Evolutionary conservation across 192 early-diverging fungal species (phyloP).

Genomic region (Diversispora epigaea): DNA sequence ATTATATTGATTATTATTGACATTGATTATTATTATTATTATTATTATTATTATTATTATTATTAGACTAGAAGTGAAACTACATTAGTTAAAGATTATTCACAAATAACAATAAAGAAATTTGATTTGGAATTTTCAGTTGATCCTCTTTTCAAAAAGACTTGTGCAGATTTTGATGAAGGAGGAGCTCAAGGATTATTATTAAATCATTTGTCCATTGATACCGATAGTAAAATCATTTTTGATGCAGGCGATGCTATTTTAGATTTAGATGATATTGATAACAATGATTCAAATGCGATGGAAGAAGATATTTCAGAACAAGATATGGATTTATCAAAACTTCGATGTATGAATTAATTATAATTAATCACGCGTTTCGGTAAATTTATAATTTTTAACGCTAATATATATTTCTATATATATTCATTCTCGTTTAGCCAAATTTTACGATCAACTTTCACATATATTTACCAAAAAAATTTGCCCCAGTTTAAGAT

Average conservation of each 20-base stretch:
- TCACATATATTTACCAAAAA: conserved; percentile 34
- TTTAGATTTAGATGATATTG: conserved; percentile 45
- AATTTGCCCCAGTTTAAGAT: conserved; percentile 69
- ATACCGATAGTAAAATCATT: conserved; percentile 82
- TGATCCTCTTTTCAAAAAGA: conserved; percentile 97
- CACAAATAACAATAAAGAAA: conserved; percentile 75
- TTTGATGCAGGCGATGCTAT: conserved; percentile 91
- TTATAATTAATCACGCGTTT: not conserved
- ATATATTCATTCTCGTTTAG: not conserved
- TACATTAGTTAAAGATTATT: conserved; percentile 84
- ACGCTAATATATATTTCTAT: not conserved
- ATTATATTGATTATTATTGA: not conserved
- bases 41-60: not conserved
- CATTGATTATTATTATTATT: not conserved
- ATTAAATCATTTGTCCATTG: conserved; percentile 82
- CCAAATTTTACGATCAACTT: conserved; percentile 21
- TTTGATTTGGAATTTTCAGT: conserved; percentile 90
- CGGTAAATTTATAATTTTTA: not conserved
- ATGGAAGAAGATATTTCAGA: conserved; percentile 33
- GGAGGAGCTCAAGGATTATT: conserved; percentile 90
- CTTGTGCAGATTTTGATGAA: conserved; percentile 98
- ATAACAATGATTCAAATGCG: conserved; percentile 38
- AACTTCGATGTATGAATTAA: conserved; percentile 23
- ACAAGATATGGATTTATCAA: conserved; percentile 17
- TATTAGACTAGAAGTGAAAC: conserved; percentile 47